Evolutionary conservation across 805 yeast genomes (phyloP), one percentile per base, ranked within the genome.

Genomic region (Saccharomycopsis javanensis): DNA sequence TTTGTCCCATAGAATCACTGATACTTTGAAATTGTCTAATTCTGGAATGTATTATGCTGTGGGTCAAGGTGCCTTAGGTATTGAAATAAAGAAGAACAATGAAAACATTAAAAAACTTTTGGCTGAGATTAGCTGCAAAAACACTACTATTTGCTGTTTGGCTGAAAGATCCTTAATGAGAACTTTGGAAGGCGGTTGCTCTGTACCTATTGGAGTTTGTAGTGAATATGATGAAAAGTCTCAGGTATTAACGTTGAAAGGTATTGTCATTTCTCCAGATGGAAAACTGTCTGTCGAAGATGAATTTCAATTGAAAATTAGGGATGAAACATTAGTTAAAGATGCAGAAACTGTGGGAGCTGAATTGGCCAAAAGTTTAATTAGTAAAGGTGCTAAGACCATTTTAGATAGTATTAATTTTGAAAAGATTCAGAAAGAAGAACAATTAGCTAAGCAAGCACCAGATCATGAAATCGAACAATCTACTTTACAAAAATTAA

Each of bases 11-110:
- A 76, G 97, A 69, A 89, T 94, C 67, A 83, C 96, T 5, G 75
- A 79, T 61, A 78, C 75, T 62, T 35, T 60, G 4, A 58, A 58
- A 20, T 75, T 94, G 61, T 81, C 84, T 57, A 77, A 82, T 4
- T 86, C 88, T 34, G 87, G 85, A 56, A 88, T 92, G 96, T 86
- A 83, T 68, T 88, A 92, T 68, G 97, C 99, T 0, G 97, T 94
- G 51, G 99, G 99, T n/a, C 99, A 94, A 73, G 99, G 99, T 62
- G 98, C 98, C 0, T 72, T 94, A 50, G 99, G 98, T 18, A 74
- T 94, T 28, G 99, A 94, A 72, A 88, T 92, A 63, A 79, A 95
- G 64, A 78, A 78, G 58, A 79, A 77, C 59, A 96, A 94, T 69
- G 66, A 69, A 5, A 72, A 74, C 53, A 79, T 87, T 71, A 73